phyloP scores from a whole-genome alignment of 2,329 filamentous ascomycete species.

The Penicillium palitans region DNA sequence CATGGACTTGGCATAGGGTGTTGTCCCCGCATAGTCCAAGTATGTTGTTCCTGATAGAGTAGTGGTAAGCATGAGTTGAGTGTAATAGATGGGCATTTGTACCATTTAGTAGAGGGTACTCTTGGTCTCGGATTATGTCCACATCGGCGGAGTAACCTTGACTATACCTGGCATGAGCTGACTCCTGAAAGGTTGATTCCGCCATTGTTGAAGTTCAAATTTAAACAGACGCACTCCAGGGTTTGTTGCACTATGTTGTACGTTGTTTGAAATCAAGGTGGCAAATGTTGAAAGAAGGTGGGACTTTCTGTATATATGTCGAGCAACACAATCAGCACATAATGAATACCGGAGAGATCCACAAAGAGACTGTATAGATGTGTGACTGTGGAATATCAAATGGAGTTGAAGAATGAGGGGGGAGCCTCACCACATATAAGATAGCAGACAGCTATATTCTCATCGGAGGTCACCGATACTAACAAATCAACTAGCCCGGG shows the following conservation, averaged over 20 bases:
- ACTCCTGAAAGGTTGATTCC: background rate
- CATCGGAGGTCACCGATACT: conserved; percentile 28
- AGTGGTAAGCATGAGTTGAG: conserved; percentile 1
- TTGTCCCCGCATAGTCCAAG: conserved; percentile 95
- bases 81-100: background rate
- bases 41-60: conserved; percentile 65
- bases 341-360: conserved; percentile 1
- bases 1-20: conserved; percentile 74
- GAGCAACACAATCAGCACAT: conserved; percentile 7
- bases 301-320: background rate
- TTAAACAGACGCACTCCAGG: background rate
- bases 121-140: conserved; percentile 47
- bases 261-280: background rate
- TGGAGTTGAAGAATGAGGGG: conserved; percentile 7
- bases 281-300: background rate
- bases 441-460: conserved; percentile 13
- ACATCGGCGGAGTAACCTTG: conserved; percentile 48
- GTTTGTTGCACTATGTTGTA: background rate
- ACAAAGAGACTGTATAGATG: conserved; percentile 12
- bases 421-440: conserved; percentile 13
- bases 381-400: conserved; percentile 12
- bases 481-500: conserved; percentile 1
- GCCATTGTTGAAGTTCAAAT: conserved; percentile 1
- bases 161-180: conserved; percentile 19
- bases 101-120: conserved; percentile 51